Percentiles rank a stretch among this genome's conserved stretches.
Conservation (phyloP, 202 grass and related monocot species). For the Brachypodium distachyon region DNA sequence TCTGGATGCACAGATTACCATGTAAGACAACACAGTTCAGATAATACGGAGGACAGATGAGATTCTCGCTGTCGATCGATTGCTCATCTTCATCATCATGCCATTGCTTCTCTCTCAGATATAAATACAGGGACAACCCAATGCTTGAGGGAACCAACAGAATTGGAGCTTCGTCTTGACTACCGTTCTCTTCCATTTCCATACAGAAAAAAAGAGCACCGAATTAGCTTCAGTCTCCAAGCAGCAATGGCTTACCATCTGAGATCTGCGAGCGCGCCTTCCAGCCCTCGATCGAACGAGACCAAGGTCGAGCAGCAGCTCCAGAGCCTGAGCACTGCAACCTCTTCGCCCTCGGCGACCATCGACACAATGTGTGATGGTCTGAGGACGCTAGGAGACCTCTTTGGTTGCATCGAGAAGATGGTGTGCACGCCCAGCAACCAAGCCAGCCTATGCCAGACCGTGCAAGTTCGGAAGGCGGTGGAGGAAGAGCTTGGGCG, state of each 20-base stretch:
- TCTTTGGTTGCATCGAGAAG: constrained; percentile 29
- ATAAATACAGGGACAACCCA: constrained; percentile 4
- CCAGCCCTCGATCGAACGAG: constrained; percentile 34
- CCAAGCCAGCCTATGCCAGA: constrained; percentile 5
- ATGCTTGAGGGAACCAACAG: constrained; percentile 9
- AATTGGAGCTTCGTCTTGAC: neutral
- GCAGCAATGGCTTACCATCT: constrained; percentile 45
- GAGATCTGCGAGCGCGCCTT: constrained; percentile 49
- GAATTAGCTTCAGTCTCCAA: neutral
- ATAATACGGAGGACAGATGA: neutral
- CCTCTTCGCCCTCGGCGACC: constrained; percentile 16
- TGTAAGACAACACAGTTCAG: neutral
- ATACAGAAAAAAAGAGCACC: neutral
- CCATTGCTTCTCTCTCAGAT: neutral
- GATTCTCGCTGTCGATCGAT: constrained; percentile 16
- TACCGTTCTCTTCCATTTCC: neutral
- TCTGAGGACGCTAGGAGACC: constrained; percentile 5
- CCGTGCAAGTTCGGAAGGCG: neutral
- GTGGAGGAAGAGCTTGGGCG: constrained; percentile 15
- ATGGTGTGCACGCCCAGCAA: constrained; percentile 20
- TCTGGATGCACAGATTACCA: neutral
- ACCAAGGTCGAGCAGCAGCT: constrained; percentile 33
- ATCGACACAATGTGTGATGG: constrained; percentile 5
- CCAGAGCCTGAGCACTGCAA: constrained; percentile 4
- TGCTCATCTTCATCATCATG: neutral